Evolutionary conservation across 1,284 basidiomycete species (phyloP), one percentile per base, ranked within the genome.

Genomic region (Phlebopus sp.): DNA sequence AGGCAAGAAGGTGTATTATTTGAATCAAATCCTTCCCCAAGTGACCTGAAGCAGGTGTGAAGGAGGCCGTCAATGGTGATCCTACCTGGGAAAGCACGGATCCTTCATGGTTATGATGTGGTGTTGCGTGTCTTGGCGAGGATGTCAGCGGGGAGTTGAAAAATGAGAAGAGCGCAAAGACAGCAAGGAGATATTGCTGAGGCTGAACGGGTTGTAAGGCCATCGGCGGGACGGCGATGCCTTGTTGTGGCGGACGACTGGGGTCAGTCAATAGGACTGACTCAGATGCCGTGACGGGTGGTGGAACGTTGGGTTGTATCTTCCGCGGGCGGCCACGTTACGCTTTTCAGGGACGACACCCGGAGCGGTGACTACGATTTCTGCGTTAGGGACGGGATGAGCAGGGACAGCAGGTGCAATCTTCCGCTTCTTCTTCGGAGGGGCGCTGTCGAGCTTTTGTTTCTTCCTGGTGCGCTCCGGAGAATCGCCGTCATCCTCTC

Each of bases 291-390:
- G 51, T 21, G 47, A 62, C 52, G 31, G 63, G 47, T 7, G 67
- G 52, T 48, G 62, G 50, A 21, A 69, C 42, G 23, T 49, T 58
- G 1, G 62, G 64, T 23, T 66, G 73, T 40, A 73, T 66, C 66
- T 84, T 84, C 52, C 81, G 72, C 31, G 88, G 87, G 23, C 88
- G 70, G 4, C 87, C 87, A n/a, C 88, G 75, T 70, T 90, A 55
- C 88, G 75, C 70, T 90, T 90, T 70, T 87, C 86, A 0, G 81
- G 78, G 1, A 76, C 69, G 5, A 59, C 58, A 17, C 52, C 60
- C 27, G 55, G 52, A 4, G 44, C 47, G 37, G 52, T 36, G 14
- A 50, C 48, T 37, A 55, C 35, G 18, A 46, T 50, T 25, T 53
- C 56, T 11, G 49, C 41, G 8, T 43, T 58, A 19, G 59, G 61